Conservation (phyloP, 2,329 filamentous ascomycete genomes). For the Fusarium sp. region DNA sequence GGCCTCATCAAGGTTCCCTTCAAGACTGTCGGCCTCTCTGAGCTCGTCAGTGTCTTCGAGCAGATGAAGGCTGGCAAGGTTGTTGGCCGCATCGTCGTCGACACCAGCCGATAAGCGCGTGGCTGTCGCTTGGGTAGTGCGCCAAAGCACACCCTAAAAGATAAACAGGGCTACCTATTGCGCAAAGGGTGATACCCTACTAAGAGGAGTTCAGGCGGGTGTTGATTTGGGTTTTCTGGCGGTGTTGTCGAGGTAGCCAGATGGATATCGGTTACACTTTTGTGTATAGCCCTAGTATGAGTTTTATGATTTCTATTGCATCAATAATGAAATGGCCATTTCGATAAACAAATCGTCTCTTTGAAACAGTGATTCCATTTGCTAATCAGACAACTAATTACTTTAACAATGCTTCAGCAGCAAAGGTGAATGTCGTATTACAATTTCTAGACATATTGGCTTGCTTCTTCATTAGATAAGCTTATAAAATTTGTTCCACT, state of each 20-base stretch:
- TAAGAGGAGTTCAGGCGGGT: conserved; percentile 50
- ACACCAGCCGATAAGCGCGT: conserved; percentile 73
- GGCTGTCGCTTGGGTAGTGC: conserved; percentile 37
- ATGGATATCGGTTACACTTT: conserved; percentile 41
- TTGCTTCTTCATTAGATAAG: too few relatives aligned
- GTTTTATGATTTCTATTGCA: conserved; percentile 48
- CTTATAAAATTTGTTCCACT: too few relatives aligned
- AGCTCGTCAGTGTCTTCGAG: conserved; percentile 86
- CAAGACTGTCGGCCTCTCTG: conserved; percentile 85
- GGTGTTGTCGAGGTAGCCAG: conserved; percentile 47
- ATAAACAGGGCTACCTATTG: conserved; percentile 39
- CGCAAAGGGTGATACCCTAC: conserved; percentile 43
- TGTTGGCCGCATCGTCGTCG: conserved; percentile 84
- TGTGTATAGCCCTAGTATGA: conserved; percentile 47
- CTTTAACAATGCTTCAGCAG: not conserved
- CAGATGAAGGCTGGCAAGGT: conserved; percentile 80
- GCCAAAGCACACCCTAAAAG: conserved; percentile 24
- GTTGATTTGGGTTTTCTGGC: conserved; percentile 47
- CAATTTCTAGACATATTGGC: not conserved
- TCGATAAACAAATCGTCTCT: conserved; percentile 25
- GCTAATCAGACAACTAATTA: not conserved
- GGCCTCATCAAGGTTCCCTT: conserved; percentile 90
- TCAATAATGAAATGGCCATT: conserved; percentile 46
- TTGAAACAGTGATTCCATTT: not conserved
- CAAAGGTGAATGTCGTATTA: not conserved